Evolutionary conservation across 352 stramenopile species (phyloP).

Genomic region (Globisporangium paroecandrum): DNA sequence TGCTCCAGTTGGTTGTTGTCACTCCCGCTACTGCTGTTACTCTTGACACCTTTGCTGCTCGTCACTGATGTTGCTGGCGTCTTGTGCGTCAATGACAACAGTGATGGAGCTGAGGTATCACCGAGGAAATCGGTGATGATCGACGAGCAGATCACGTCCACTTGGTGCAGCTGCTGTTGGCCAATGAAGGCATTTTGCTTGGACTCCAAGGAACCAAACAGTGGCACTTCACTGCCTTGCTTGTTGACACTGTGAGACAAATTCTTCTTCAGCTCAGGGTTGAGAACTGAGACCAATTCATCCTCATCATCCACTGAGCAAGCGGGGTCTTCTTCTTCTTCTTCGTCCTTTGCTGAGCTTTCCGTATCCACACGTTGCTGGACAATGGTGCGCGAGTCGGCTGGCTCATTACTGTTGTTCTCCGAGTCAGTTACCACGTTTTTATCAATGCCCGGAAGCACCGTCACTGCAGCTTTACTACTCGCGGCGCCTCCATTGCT

Average conservation of each 20-base stretch:
- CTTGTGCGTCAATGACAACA: not conserved
- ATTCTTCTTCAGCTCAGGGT: not conserved
- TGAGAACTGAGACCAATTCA: not conserved
- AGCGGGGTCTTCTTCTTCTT: conserved; percentile 8
- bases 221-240: not conserved
- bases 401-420: conserved; percentile 2
- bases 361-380: not conserved
- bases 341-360: not conserved
- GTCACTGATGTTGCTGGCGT: not conserved
- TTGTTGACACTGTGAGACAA: not conserved
- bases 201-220: not conserved
- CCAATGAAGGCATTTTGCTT: not conserved
- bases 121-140: conserved; percentile 43
- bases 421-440: conserved; percentile 9
- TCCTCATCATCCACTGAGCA: conserved; percentile 4
- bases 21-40: not conserved
- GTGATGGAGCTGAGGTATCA: not conserved
- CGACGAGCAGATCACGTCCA: conserved; percentile 43
- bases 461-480: not conserved
- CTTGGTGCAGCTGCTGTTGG: conserved; percentile 16
- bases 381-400: not conserved
- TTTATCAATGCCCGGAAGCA: not conserved
- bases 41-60: not conserved
- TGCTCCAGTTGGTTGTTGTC: conserved; percentile 15
- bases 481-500: not conserved